Base-by-base conservation (phyloP, 768 basidiomycete genomes). In the Pulveroboletus sp. region DNA sequence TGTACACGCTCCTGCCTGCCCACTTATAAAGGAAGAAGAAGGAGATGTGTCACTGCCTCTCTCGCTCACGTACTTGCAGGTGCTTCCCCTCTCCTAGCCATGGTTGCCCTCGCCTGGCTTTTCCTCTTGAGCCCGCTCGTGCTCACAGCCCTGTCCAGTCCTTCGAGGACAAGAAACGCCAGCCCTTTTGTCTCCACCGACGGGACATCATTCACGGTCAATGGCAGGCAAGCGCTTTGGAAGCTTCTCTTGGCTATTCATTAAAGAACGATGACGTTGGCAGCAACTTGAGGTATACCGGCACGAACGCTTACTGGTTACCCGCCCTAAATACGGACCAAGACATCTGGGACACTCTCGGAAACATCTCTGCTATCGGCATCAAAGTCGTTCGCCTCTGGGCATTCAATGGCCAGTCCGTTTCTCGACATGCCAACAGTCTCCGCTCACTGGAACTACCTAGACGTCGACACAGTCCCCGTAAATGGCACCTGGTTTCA, bases 291-390 rank as follows among this genome's bases (percentile, higher is more conserved):
- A 53, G 56, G 34, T 79, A 72, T 48, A 60, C 75, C 11, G 79
- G 82, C 14, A 84, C 85, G 1, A 82, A 82, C 50, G 81, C 77
- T 2, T 86, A 86, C 66, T 88, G 85, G 86, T 58, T 88, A 29
- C 65, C 75, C 25, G 65, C 70, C 35, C 60, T 87, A 29, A 82
- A 84, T 58, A 62, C 70, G 23, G 63, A 76, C 40, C 61, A 70
- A 37, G 85, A 88, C 57, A 80, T 88, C 38, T 71, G 76, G 60
- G 58, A 69, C 40, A 81, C 83, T 4, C 62, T 88, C 31, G 73
- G 71, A 2, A 80, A 78, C 51, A 84, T 88, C 46, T 75, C 78
- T 12, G 72, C 74, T 3, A 62, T 70, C 12, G 81, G 80, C 8
- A 73, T 83, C 54, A 79, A 69, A 33, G 82, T 82, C 19, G 77